A percentile compares a stretch with the other conserved stretches of the same genome.
Conservation (phyloP, 306 rosid genomes). For the Casuarina cunninghamiana region DNA sequence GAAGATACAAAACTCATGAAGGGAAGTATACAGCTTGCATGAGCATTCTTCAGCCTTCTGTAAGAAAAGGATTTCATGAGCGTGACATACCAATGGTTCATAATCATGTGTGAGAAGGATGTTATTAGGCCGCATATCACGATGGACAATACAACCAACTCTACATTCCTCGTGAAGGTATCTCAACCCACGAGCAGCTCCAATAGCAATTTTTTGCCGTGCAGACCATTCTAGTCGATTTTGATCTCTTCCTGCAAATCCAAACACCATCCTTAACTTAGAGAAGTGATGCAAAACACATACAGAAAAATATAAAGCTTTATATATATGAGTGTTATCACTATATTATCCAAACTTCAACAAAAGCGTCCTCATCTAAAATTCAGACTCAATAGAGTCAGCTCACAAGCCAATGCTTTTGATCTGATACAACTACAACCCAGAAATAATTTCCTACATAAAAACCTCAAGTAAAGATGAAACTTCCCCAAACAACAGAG, state of each 20-base stretch:
- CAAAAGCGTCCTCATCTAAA: neutral
- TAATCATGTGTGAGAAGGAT: constrained; percentile 97
- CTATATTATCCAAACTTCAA: neutral
- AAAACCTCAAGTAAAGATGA: neutral
- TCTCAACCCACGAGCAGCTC: constrained; percentile 97
- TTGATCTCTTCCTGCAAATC: constrained; percentile 57
- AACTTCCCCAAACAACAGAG: neutral
- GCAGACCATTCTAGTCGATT: constrained; percentile 72
- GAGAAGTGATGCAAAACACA: neutral
- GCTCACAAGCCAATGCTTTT: neutral
- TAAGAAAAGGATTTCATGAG: constrained; percentile 15
- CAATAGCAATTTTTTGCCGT: constrained; percentile 78
- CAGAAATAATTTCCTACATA: neutral
- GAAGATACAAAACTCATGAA: neutral
- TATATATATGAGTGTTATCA: neutral
- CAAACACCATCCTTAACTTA: constrained; percentile 10
- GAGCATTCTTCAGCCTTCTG: neutral
- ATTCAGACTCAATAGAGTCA: neutral
- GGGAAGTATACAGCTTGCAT: neutral
- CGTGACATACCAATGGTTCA: constrained; percentile 78
- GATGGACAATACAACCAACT: constrained; percentile 99
- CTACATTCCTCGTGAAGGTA: constrained; percentile 99
- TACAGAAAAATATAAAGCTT: constrained; percentile 1
- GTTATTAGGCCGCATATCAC: constrained; percentile 93
- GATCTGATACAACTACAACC: neutral